Base-by-base conservation (phyloP, 768 basidiomycete species). In the Termitomyces sp. region DNA sequence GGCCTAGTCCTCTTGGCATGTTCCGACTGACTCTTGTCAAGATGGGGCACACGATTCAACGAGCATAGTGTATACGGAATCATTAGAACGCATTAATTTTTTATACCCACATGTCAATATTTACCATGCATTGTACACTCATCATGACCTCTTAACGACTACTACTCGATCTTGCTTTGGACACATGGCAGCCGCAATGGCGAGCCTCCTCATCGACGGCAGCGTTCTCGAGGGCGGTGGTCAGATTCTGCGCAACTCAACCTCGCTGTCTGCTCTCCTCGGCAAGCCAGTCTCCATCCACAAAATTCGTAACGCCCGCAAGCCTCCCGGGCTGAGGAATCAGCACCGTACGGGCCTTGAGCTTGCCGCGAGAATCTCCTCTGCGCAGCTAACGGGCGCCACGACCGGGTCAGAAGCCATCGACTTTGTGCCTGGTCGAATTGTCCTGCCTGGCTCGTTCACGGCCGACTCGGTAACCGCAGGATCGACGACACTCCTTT, bases 331-430 rank as follows among this genome's bases (percentile, higher is more conserved):
- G 1, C 74, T 92, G 42, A 88, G 82, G 68, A 84, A 83, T 51
- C 90, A 93, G 67, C 91, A 92, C 70, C 83, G 83, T 53, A 82
- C 86, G 65, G 90, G 91, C 3, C 74, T 91, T 42, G 79, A 85
- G 48, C 82, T 92, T 12, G 87, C 84, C 34, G 83, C 86, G 1
- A 72, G 81, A 42, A 86, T 92, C 15, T 82, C 83, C 52, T 76
- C 76, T 54, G 88, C 85, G 11, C 69, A 70, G n/a, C 73, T 88
- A 3, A 75, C 73, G 0, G 87, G 86, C 0, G 84, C 82, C n/a
- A 68, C 72, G 14, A 79, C 81, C 50, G 82, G 77, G 11, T 91
- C 90, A 0, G 72, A 68, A 0, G 64, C 71, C 14, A 72, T 92
- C n/a, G 74, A 81, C 10, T 90, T 90, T 67, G 63, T 63, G 20